Evolutionary conservation across 441 rosid species (phyloP).

Genomic region (Francoa sonchifolia): DNA sequence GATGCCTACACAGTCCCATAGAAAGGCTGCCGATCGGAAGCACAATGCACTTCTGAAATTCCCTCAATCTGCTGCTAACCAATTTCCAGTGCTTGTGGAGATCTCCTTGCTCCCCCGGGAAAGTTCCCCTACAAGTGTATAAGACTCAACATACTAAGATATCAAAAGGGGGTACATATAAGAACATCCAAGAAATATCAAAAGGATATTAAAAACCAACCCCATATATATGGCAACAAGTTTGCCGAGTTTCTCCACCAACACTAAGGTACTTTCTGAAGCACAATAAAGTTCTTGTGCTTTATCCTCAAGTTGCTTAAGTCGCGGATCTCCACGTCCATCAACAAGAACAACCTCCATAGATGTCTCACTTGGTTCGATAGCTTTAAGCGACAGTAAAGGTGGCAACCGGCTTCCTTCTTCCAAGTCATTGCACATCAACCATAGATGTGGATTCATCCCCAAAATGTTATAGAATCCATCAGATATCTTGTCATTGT

Average conservation of each 20-base stretch:
- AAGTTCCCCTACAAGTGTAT: slow-evolving; percentile 50
- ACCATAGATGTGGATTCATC: slow-evolving; percentile 85
- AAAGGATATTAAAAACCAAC: slow-evolving; percentile 19
- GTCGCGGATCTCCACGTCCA: slow-evolving; percentile 53
- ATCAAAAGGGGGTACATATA: slow-evolving; percentile 1
- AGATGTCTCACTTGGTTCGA: slow-evolving; percentile 59
- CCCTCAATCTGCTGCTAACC: slow-evolving; percentile 55
- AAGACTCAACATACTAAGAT: slow-evolving; percentile 8
- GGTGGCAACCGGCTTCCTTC: slow-evolving; percentile 63
- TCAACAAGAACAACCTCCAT: slow-evolving; percentile 90
- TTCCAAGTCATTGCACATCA: slow-evolving; percentile 67
- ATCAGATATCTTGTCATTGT: slow-evolving; percentile 69
- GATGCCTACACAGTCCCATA: slow-evolving; percentile 84
- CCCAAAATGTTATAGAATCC: slow-evolving; percentile 91
- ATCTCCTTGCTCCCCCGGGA: slow-evolving; percentile 67
- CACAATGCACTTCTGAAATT: slow-evolving; percentile 57
- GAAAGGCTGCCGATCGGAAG: slow-evolving; percentile 81
- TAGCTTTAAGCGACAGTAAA: slow-evolving; percentile 51
- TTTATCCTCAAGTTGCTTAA: slow-evolving; percentile 73
- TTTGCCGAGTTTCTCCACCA: slow-evolving; percentile 77
- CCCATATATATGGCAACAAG: slow-evolving; percentile 91
- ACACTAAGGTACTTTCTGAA: slow-evolving; percentile 50
- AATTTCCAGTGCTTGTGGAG: slow-evolving; percentile 71
- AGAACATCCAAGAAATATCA: neutral
- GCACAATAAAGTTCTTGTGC: slow-evolving; percentile 69